Evolutionary conservation across 768 basidiomycete genomes (phyloP).

Genomic region (Pisolithus tinctorius): DNA sequence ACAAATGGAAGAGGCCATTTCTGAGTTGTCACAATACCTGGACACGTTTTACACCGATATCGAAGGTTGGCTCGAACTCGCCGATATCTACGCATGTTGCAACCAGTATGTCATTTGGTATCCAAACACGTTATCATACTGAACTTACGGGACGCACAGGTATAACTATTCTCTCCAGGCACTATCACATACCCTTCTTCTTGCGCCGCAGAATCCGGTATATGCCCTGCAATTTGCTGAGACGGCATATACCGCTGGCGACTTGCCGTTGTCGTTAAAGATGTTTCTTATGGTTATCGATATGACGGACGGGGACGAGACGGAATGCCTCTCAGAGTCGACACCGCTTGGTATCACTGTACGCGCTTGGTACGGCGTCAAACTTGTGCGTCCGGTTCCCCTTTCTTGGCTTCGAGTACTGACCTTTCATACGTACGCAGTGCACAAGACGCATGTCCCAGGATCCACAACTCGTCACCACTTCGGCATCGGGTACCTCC

Average conservation of each 20-base stretch:
- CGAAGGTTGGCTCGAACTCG: slow-evolving; percentile 84
- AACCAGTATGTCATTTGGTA: slow-evolving; percentile 50
- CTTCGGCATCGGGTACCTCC: slow-evolving; percentile 52
- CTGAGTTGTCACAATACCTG: slow-evolving; percentile 64
- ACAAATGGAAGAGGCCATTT: slow-evolving; percentile 57
- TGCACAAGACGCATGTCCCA: slow-evolving; percentile 51
- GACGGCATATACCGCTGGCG: slow-evolving; percentile 75
- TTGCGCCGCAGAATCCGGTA: slow-evolving; percentile 83
- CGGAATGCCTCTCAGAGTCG: slow-evolving; percentile 44
- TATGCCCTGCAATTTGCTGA: slow-evolving; percentile 82
- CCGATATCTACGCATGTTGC: slow-evolving; percentile 69
- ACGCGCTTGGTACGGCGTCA: slow-evolving; percentile 80
- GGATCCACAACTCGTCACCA: slow-evolving; percentile 30
- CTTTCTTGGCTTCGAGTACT: background rate
- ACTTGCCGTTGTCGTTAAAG: slow-evolving; percentile 70
- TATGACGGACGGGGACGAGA: slow-evolving; percentile 60
- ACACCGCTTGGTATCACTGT: slow-evolving; percentile 46
- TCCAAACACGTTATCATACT: background rate
- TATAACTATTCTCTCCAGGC: slow-evolving; percentile 69
- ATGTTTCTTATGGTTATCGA: slow-evolving; percentile 75
- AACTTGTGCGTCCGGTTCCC: slow-evolving; percentile 47
- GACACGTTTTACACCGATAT: slow-evolving; percentile 87
- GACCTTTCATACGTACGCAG: slow-evolving; percentile 27
- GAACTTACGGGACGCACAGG: slow-evolving; percentile 31
- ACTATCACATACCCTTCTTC: slow-evolving; percentile 72